Base-by-base conservation (phyloP, 805 yeast genomes). In the Zygoascus biomembranicola region DNA sequence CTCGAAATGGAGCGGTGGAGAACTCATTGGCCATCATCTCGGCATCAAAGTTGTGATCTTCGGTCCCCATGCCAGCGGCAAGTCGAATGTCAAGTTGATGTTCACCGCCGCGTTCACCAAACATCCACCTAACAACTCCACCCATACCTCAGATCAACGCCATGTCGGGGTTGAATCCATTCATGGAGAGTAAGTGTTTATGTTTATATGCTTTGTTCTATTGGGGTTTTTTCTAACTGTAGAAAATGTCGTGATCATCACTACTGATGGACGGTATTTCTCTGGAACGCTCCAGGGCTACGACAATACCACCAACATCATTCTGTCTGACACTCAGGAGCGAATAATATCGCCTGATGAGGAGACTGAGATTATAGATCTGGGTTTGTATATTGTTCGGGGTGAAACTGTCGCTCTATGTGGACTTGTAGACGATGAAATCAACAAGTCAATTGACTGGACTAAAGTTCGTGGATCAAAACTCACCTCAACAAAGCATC, bases 291-390 rank as follows among this genome's bases (percentile, higher is more conserved):
- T 70, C 20, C 68, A 67, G 31, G 72, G 73, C 31, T 70, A 64
- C 52, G 73, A 70, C 53, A 68, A 67, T 44, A 51, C 70, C 32
- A 68, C 71, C 2, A 70, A 70, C 49, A 39, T 70, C n/a, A 60
- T 66, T 8, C 59, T 70, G 18, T 49, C 65, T 3, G 46, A 61
- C 31, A 54, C 72, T 2, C 52, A 62, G 46, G 67, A 63, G 43
- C 60, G 73, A 8, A 51, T 65, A 42, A 59, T 60, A 9, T 43
- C 65, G 1, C 61, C 64, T 9, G 64, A 60, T 16, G 61, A 59
- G 31, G 62, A 61, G 0, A 50, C 65, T 1, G 58, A 58, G 16
- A 58, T 57, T 6, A 58, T 59, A 11, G 60, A 64, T 14, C 54
- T 69, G n/a, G 73, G 73, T 5, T 52, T 66, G 1, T 66, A 68